Base-by-base conservation (phyloP, 192 early-diverging fungal genomes). In the Coemansia javaensis region DNA sequence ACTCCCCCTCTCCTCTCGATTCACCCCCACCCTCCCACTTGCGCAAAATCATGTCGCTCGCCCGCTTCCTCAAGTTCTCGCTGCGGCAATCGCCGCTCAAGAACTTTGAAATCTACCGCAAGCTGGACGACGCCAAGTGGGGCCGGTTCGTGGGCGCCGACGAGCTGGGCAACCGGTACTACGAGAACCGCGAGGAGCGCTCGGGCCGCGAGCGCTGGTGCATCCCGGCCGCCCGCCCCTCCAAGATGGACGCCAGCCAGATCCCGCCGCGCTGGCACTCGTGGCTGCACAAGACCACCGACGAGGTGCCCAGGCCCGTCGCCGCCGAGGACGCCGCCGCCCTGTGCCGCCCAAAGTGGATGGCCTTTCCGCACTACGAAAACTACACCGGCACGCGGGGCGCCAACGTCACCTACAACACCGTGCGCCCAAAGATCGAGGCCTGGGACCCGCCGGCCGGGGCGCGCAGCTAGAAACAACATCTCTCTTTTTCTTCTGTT, bases 151-250 rank as follows among this genome's bases (percentile, higher is more conserved):
- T 90, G 23, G 88, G 88, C 34, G 70, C 59, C 21, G 88, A 90
- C 66, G 63, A 77, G 47, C 66, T 82, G 43, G 88, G 88, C 56
- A 90, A 90, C 74, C 77, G 81, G 35, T 90, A 88, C 78, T 90
- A 66, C 50, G 77, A 77, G 57, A 86, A 88, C 63, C 59, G 71
- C 7, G 66, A 81, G 42, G 88, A 90, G 64, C 74, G 80, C 60
- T 87, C 77, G 35, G 85, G 87, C 48, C 86, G 88, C 63, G 86
- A 80, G 59, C 85, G 88, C 52, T 90, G 88, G 88, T 78, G 84
- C 46, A 53, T 87, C 36, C 83, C 81, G 14, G 82, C 77, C 30
- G 62, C 48, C 31, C 55, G 40, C 17, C 41, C 33, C 2, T 46
- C 59, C 18, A 63, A 78, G 31, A 65, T 79, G 50, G 84, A 88